Evolutionary conservation across 208 protist genomes (phyloP).

Genomic region (Crithidia mellificae): DNA sequence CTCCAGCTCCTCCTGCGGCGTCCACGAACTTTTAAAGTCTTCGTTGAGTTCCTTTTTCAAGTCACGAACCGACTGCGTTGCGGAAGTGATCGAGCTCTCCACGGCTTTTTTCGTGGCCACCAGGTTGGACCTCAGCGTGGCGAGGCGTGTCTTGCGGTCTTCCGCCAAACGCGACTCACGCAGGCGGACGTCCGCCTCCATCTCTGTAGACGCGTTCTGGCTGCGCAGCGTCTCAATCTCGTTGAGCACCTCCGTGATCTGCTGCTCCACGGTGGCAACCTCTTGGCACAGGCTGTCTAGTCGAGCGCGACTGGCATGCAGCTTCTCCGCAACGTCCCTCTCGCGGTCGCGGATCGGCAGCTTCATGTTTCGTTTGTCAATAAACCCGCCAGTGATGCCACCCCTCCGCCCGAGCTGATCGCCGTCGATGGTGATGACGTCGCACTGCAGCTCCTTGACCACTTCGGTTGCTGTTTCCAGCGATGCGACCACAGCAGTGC

Average conservation of each 20-base stretch:
- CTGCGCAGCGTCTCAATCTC: constrained; percentile 66
- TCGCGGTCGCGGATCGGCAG: constrained; percentile 64
- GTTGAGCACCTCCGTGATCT: constrained; percentile 78
- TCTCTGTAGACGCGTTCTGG: constrained; percentile 51
- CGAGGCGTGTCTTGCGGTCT: constrained; percentile 39
- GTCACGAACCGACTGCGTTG: constrained; percentile 29
- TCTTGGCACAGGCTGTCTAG: constrained; percentile 66
- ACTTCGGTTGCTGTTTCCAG: constrained; percentile 82
- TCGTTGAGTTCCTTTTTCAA: constrained; percentile 57
- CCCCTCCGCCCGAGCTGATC: constrained; percentile 89
- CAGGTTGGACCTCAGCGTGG: constrained; percentile 56
- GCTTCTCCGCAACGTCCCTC: constrained; percentile 32
- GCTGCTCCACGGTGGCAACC: constrained; percentile 72
- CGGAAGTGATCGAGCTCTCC: constrained; percentile 47
- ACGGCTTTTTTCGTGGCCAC: constrained; percentile 38
- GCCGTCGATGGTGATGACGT: constrained; percentile 96
- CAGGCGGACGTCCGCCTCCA: constrained; percentile 42
- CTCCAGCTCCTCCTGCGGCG: constrained; percentile 57
- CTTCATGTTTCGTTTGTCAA: constrained; percentile 85
- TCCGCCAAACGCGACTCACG: constrained; percentile 46
- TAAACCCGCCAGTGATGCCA: constrained; percentile 96
- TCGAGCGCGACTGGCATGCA: constrained; percentile 35
- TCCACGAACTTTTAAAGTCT: constrained; percentile 70
- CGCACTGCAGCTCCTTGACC: constrained; percentile 72
- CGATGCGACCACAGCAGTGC: constrained; percentile 85